phyloP scores from a whole-genome alignment of 768 basidiomycete species.

The Mrakia blollopis region DNA sequence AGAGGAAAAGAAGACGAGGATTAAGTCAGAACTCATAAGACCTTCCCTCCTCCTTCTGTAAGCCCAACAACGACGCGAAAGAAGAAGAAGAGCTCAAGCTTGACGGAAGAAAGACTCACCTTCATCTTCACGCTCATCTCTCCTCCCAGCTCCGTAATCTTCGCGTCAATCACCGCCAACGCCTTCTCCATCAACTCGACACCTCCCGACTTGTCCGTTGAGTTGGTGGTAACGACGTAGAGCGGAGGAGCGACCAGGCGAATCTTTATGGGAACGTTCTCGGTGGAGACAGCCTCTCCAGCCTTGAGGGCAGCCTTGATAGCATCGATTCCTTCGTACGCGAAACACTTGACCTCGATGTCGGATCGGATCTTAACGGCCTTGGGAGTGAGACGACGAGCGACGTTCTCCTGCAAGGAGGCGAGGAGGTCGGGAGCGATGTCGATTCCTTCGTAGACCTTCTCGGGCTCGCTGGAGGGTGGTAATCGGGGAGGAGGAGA shows the following conservation, averaged over 20 bases:
- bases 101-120: conserved; percentile 48
- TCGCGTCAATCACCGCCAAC: conserved; percentile 78
- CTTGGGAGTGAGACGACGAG: conserved; percentile 91
- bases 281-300: conserved; percentile 77
- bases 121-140: conserved; percentile 93
- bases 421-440: conserved; percentile 55
- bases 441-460: conserved; percentile 69
- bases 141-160: conserved; percentile 80
- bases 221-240: conserved; percentile 91
- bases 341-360: conserved; percentile 94
- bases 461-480: conserved; percentile 66
- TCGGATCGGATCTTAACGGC: conserved; percentile 98
- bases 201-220: conserved; percentile 92
- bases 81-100: too few species aligned
- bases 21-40: background rate
- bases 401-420: conserved; percentile 74
- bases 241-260: conserved; percentile 93
- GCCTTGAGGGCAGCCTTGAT: conserved; percentile 86
- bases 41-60: too few species aligned
- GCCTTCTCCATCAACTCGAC: conserved; percentile 91
- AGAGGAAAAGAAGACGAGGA: background rate
- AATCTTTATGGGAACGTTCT: conserved; percentile 92
- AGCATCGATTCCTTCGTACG: conserved; percentile 90
- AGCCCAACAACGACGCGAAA: background rate
- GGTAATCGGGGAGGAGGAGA: too few species aligned